Percentiles rank a stretch among this genome's conserved stretches.
Conservation (phyloP, 306 rosid species). For the Fagus crenata region DNA sequence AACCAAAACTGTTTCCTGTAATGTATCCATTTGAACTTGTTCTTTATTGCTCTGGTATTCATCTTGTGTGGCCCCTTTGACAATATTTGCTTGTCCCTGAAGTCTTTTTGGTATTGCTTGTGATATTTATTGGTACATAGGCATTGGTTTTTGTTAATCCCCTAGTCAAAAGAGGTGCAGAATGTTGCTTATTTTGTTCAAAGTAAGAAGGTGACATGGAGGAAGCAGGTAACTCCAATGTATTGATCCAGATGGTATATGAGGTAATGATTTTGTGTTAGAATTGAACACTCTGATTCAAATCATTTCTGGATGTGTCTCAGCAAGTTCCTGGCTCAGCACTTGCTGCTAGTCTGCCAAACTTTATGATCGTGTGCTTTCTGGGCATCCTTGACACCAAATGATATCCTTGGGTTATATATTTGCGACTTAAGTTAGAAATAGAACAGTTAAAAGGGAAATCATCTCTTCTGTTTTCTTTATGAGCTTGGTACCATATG, state of each 20-base stretch:
- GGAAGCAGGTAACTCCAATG: neutral
- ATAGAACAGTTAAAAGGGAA: neutral
- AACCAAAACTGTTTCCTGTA: neutral
- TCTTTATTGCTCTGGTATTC: neutral
- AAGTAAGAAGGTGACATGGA: neutral
- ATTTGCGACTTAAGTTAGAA: neutral
- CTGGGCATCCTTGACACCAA: neutral
- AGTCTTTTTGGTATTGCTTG: neutral
- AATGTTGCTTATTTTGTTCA: conserved; percentile 2
- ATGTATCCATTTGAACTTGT: neutral
- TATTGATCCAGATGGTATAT: neutral
- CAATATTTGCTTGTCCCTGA: neutral
- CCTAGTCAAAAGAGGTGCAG: neutral
- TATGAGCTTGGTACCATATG: neutral
- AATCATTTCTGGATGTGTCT: neutral
- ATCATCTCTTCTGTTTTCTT: neutral
- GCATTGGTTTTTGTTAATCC: neutral
- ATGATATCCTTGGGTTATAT: neutral
- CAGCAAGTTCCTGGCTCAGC: neutral
- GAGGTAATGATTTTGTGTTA: neutral
- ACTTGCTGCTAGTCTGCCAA: neutral
- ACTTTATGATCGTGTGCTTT: neutral
- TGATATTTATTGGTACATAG: neutral
- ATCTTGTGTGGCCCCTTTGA: neutral
- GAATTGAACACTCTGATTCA: neutral